A percentile compares a stretch with the other conserved stretches of the same genome.
Evolutionary conservation across 345 rosid species (phyloP).

Genomic region (Euphorbia pulcherrima): DNA sequence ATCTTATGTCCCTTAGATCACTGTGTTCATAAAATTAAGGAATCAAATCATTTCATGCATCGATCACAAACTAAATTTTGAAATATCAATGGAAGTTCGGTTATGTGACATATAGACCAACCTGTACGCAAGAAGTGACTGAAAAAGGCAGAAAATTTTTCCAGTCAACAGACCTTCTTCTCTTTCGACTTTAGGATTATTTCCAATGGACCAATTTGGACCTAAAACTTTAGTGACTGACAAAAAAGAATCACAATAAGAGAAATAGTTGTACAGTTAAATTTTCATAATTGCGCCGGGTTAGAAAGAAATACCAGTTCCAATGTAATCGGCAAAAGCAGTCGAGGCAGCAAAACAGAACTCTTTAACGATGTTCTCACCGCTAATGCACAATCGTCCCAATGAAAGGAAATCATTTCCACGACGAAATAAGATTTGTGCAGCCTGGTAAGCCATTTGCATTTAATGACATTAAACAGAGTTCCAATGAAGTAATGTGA

Average conservation of each 20-base stretch:
- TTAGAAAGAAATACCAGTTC: slow-evolving; percentile 46
- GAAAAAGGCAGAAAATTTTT: slow-evolving; percentile 59
- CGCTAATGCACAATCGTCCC: slow-evolving; percentile 38
- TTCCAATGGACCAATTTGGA: slow-evolving; percentile 35
- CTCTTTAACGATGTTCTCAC: slow-evolving; percentile 38
- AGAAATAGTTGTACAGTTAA: neutral
- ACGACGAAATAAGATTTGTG: slow-evolving; percentile 43
- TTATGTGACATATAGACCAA: slow-evolving; percentile 19
- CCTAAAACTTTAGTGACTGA: slow-evolving; percentile 29
- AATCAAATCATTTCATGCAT: neutral
- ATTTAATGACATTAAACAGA: slow-evolving; percentile 1
- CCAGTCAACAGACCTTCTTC: slow-evolving; percentile 49
- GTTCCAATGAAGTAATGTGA: slow-evolving; percentile 1
- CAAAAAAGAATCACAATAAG: slow-evolving; percentile 1
- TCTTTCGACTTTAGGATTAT: slow-evolving; percentile 27
- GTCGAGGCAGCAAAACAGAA: slow-evolving; percentile 48
- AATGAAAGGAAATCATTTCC: slow-evolving; percentile 41
- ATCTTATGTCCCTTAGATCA: slow-evolving; percentile 54
- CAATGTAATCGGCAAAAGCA: slow-evolving; percentile 36
- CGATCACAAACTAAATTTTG: neutral
- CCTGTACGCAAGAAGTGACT: slow-evolving; percentile 75
- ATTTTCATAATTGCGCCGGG: slow-evolving; percentile 5
- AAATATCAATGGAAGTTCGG: slow-evolving; percentile 7
- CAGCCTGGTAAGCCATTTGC: slow-evolving; percentile 52
- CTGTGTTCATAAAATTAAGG: slow-evolving; percentile 29